Evolutionary conservation across 768 basidiomycete species (phyloP).

Genomic region (Boletus subcaerulescens): DNA sequence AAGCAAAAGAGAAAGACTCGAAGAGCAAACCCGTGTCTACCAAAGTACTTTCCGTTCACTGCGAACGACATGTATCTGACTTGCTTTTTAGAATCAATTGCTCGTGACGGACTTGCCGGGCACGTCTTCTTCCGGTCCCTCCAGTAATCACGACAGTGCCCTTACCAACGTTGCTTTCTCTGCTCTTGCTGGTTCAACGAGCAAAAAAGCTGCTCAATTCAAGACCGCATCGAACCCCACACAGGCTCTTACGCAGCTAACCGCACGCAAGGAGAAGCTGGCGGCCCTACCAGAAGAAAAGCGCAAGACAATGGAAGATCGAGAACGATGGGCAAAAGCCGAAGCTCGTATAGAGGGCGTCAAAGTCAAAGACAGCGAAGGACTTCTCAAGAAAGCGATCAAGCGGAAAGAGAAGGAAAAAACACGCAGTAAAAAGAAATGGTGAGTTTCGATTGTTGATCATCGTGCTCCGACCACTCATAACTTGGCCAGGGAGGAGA

Average conservation of each 20-base stretch:
- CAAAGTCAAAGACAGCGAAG: slow-evolving; percentile 88
- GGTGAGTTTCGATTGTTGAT: slow-evolving; percentile 48
- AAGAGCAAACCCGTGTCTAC: slow-evolving; percentile 43
- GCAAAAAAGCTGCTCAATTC: slow-evolving; percentile 49
- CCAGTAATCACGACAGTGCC: slow-evolving; percentile 37
- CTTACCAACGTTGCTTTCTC: slow-evolving; percentile 73
- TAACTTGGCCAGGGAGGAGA: slow-evolving; percentile 64
- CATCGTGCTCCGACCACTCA: not conserved
- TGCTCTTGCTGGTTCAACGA: slow-evolving; percentile 48
- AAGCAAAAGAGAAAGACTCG: slow-evolving; percentile 46
- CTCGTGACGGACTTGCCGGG: slow-evolving; percentile 56
- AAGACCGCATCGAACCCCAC: slow-evolving; percentile 78
- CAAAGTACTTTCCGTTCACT: slow-evolving; percentile 44
- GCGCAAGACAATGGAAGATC: slow-evolving; percentile 74
- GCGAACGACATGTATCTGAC: not conserved
- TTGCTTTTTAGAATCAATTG: slow-evolving; percentile 53
- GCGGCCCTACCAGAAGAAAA: slow-evolving; percentile 79
- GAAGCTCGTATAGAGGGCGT: slow-evolving; percentile 83
- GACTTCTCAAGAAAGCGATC: slow-evolving; percentile 83
- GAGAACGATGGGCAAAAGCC: slow-evolving; percentile 88
- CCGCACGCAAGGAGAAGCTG: slow-evolving; percentile 73
- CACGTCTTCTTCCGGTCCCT: slow-evolving; percentile 16
- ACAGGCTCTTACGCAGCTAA: slow-evolving; percentile 80
- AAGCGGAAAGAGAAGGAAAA: slow-evolving; percentile 94
- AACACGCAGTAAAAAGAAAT: slow-evolving; percentile 74